Base-by-base conservation (phyloP, 2,329 filamentous ascomycete genomes). In the Chaetothyriales sp. region DNA sequence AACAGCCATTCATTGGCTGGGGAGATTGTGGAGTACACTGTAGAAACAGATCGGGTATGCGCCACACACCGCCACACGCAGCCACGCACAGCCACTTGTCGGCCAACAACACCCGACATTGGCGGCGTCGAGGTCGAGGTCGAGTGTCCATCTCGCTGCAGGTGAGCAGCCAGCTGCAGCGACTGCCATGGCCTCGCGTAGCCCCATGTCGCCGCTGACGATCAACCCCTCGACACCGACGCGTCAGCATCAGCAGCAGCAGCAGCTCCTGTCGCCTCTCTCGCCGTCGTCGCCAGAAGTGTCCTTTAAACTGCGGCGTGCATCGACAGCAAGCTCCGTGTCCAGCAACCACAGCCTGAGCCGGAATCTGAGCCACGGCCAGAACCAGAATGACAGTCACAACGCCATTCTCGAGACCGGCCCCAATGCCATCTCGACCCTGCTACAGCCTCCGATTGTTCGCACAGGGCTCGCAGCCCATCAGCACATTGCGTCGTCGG, bases 361-460 rank as follows among this genome's bases (percentile, higher is more conserved):
- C 32, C 32, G 10, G 8, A 10, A 8, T 2, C 79, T n/a, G 70
- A 76, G 1, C 72, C 62, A 25, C 60, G 74, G 66, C 66, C 74
- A 54, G 67, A 68, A 71, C 70, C 73, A 25, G 22, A 25, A 39
- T 19, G 18, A 26, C 42, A 50, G 49, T 19, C 48, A 53, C 53
- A 68, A 75, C 53, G 75, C 81, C 15, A 73, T 82, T 60, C 75
- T 71, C 48, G 88, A 95, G 67, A 79, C 80, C n/a, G 80, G 83
- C 9, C 85, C 89, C 60, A 95, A 95, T 77, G 88, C 92, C 55
- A 96, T 96, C 60, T 95, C 89, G 7, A 94, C 87, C 1, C 76
- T 96, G n/a, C 77, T 96, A 3, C 86, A 94, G 63, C 83, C 87
- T 25, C 86, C 90, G 2, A 94, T 95, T 58, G 80, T 93, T 51